Base-by-base conservation (phyloP, 169 alveolate genomes). In the Eimeria sp. region DNA sequence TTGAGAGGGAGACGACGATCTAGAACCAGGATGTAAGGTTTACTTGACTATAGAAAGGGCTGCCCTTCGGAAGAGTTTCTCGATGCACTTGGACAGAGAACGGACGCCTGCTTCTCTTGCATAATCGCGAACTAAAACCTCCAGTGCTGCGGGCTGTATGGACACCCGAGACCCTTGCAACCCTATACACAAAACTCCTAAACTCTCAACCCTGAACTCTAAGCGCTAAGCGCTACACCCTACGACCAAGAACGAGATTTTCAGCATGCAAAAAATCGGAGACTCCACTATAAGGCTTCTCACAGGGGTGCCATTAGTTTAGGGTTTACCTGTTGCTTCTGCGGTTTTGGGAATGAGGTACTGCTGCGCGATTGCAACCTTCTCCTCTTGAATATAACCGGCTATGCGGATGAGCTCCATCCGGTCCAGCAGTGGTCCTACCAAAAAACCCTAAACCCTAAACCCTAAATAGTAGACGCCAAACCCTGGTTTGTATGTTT, bases 21-120 rank as follows among this genome's bases (percentile, higher is more conserved):
- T 34, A 34, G 40, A 34, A 34, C 51, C 63, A 72, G 51, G 88
- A 89, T 10, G 97, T 95, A 54, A 61, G 43, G 84, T 63, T 67
- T 97, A 98, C 97, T 94, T 96, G 58, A 99, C 98, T n/a, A 98
- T 76, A 80, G 97, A 54, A 61, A 97, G 98, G 49, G 99, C 99
- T 4, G 98, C 98, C 92, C 97, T 99, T 65, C 99, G 97, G 94
- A 97, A 95, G 18, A 99, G 97, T 93, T 97, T 98, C 89, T 99
- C 99, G 14, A 98, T 93, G 87, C 97, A 95, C 84, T 98, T 97
- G 95, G 98, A 97, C 43, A 99, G 96, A 58, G 98, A 98, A 58
- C 99, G 92, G 61, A 99, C 99, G 3, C 99, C 99, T 7, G 99
- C 99, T 96, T 99, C 99, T n/a, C 99, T 86, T 49, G 99, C 98